Evolutionary conservation across 2,329 filamentous ascomycete genomes (phyloP).

Genomic region (Corinectria fuckeliana): DNA sequence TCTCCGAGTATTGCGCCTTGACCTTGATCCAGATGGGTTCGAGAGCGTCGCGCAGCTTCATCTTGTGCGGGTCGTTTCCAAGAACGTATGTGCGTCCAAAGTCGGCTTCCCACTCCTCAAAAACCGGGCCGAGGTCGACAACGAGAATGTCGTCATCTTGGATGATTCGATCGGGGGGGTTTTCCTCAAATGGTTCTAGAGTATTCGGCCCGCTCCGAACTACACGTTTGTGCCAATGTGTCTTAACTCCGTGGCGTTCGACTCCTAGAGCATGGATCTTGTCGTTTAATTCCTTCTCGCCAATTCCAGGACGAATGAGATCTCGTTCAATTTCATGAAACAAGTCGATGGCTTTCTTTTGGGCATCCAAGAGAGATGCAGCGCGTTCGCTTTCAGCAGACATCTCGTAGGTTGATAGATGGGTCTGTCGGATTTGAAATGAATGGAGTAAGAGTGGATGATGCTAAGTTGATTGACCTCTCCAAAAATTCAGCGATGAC

Average conservation of each 20-base stretch:
- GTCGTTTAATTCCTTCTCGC: constrained; percentile 54
- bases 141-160: constrained; percentile 57
- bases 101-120: constrained; percentile 60
- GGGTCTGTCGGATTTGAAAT: too few relatives aligned
- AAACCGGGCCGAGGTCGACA: constrained; percentile 59
- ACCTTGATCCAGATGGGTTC: constrained; percentile 54
- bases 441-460: too few relatives aligned
- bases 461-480: too few relatives aligned
- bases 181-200: constrained; percentile 53
- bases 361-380: neutral
- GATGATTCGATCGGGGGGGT: constrained; percentile 56
- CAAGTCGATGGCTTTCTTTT: neutral
- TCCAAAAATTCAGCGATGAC: too few relatives aligned
- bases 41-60: constrained; percentile 51
- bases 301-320: constrained; percentile 54
- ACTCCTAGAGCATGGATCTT: constrained; percentile 49
- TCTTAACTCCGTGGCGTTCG: constrained; percentile 47
- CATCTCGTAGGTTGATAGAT: too few relatives aligned
- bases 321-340: constrained; percentile 53
- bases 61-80: constrained; percentile 53
- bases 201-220: constrained; percentile 59
- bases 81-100: constrained; percentile 61
- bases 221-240: constrained; percentile 61
- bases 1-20: constrained; percentile 46
- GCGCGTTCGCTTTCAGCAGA: constrained; percentile 26